phyloP scores from a whole-genome alignment of 1,139 yeast species.

The Geotrichum citri-aurantii region DNA sequence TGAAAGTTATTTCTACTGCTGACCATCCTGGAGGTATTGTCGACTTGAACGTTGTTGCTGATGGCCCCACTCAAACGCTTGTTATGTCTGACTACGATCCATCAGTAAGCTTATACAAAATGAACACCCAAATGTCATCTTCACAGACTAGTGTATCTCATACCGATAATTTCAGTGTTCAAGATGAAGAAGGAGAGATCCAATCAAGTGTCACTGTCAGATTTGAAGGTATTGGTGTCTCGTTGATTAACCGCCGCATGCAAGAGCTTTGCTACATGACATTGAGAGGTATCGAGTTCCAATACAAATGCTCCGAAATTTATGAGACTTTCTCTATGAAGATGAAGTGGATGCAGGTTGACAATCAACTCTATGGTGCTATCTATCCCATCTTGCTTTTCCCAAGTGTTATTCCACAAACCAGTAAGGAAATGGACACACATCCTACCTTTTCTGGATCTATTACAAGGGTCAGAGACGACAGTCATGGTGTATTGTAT shows the following conservation, averaged over 20 bases:
- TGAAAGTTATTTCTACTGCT: slow-evolving; percentile 45
- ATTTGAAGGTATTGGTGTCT: slow-evolving; percentile 86
- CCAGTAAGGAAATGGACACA: slow-evolving; percentile 72
- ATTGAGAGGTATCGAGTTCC: slow-evolving; percentile 70
- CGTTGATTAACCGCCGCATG: slow-evolving; percentile 62
- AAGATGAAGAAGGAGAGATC: slow-evolving; percentile 60
- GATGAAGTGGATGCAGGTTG: slow-evolving; percentile 90
- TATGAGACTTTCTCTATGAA: slow-evolving; percentile 77
- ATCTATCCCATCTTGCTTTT: slow-evolving; percentile 84
- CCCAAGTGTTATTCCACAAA: slow-evolving; percentile 86
- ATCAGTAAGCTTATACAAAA: slow-evolving; percentile 63
- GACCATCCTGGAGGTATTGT: slow-evolving; percentile 46
- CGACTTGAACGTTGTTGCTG: slow-evolving; percentile 90
- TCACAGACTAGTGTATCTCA: slow-evolving; percentile 8
- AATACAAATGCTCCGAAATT: slow-evolving; percentile 77
- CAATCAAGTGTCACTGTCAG: slow-evolving; percentile 44
- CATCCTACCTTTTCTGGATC: slow-evolving; percentile 92
- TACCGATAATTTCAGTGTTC: slow-evolving; percentile 41
- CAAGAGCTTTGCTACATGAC: slow-evolving; percentile 83
- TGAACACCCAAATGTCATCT: slow-evolving; percentile 19
- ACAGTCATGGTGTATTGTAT: slow-evolving; percentile 81
- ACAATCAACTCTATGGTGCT: slow-evolving; percentile 86
- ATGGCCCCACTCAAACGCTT: slow-evolving; percentile 89
- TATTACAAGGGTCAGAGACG: slow-evolving; percentile 77
- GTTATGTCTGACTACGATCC: slow-evolving; percentile 81